These are phyloP conservation scores for Penicillium griseofulvum DNA, from an alignment of 2,329 filamentous ascomycete species.

Conservation along the genomic window DNA sequence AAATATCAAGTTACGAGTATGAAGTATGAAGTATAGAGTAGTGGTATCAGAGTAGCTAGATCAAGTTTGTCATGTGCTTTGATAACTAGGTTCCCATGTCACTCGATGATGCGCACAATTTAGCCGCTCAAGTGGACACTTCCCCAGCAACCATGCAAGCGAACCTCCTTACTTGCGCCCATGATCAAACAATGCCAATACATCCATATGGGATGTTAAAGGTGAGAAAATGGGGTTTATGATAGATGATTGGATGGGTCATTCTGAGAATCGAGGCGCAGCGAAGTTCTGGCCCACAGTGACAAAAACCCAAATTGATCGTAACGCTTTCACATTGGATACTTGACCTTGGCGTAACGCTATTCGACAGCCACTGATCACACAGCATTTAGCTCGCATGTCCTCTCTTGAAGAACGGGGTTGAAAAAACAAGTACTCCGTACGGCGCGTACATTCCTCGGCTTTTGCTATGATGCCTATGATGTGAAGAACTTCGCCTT, in stretches of 20 bases:
- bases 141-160: background rate
- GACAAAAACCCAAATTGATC: background rate
- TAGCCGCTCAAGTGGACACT: slow-evolving; percentile 1
- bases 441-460: slow-evolving; percentile 6
- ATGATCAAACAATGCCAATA: background rate
- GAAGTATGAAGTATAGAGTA: background rate
- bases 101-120: background rate
- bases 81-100: background rate
- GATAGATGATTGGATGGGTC: background rate
- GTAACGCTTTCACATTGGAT: slow-evolving; percentile 1
- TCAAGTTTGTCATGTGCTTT: background rate
- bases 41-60: background rate
- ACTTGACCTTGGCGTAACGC: background rate
- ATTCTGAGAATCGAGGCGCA: background rate
- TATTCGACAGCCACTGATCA: background rate
- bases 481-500: background rate
- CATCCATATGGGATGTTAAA: background rate
- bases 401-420: background rate
- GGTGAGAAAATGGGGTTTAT: background rate
- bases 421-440: background rate
- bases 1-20: background rate
- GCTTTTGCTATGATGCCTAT: background rate
- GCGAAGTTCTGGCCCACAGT: background rate
- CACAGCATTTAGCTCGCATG: background rate
- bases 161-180: slow-evolving; percentile 1